Evolutionary conservation across 1,284 basidiomycete species (phyloP).

Genomic region (Sporisorium exsertum): DNA sequence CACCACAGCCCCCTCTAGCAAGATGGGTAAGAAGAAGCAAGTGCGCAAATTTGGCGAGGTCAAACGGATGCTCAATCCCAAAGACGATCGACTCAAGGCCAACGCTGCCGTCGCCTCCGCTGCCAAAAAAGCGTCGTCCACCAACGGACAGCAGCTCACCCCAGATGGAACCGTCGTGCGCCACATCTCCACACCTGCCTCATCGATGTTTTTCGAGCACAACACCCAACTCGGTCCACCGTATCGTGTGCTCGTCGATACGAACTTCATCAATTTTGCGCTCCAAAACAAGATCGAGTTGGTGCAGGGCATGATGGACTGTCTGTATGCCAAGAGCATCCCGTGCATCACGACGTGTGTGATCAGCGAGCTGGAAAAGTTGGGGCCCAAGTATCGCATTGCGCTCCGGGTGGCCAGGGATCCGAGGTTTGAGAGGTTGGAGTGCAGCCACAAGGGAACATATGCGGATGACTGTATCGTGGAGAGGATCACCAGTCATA

Average conservation of each 20-base stretch:
- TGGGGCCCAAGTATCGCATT: conserved; percentile 94
- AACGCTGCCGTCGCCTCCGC: conserved; percentile 71
- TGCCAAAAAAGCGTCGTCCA: conserved; percentile 35
- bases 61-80: conserved; percentile 94
- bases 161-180: conserved; percentile 49
- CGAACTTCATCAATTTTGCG: conserved; percentile 99
- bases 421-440: conserved; percentile 92
- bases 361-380: conserved; percentile 95
- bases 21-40: conserved; percentile 87
- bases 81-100: conserved; percentile 88
- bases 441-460: conserved; percentile 91
- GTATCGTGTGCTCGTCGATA: conserved; percentile 96
- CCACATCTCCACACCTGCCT: conserved; percentile 71
- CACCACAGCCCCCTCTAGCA: background rate
- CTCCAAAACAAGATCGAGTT: conserved; percentile 98
- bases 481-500: conserved; percentile 91
- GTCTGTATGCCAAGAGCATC: conserved; percentile 98
- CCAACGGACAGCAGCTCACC: conserved; percentile 13
- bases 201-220: conserved; percentile 93
- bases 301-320: conserved; percentile 98
- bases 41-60: conserved; percentile 94
- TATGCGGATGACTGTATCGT: conserved; percentile 99
- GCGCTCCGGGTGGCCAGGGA: conserved; percentile 96
- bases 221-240: conserved; percentile 96
- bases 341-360: conserved; percentile 99